Percentiles rank a stretch among this genome's conserved stretches.
phyloP scores from a whole-genome alignment of 2,329 filamentous ascomycete species.

The Epichloe elymi region DNA sequence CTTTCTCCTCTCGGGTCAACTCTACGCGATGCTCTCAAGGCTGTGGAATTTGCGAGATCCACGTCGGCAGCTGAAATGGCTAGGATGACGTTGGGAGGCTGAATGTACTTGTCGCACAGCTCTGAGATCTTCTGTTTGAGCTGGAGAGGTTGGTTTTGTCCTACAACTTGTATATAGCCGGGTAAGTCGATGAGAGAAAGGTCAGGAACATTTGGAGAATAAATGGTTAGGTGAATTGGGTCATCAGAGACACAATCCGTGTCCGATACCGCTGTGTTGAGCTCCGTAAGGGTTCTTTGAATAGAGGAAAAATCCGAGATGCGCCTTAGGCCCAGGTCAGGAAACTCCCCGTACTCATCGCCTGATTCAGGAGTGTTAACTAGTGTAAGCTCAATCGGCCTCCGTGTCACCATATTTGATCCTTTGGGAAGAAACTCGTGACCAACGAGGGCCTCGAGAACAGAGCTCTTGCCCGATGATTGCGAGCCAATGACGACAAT shows the following conservation, averaged over 20 bases:
- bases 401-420: constrained; percentile 94
- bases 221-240: constrained; percentile 89
- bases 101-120: constrained; percentile 96
- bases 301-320: constrained; percentile 87
- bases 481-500: constrained; percentile 99
- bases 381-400: constrained; percentile 90
- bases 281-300: constrained; percentile 83
- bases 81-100: constrained; percentile 87
- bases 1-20: constrained; percentile 90
- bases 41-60: constrained; percentile 91
- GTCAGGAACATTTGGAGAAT: constrained; percentile 90
- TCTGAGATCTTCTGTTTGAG: constrained; percentile 93
- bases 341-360: constrained; percentile 91
- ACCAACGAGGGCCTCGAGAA: constrained; percentile 90
- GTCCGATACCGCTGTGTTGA: constrained; percentile 86
- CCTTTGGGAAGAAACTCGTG: constrained; percentile 97
- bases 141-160: constrained; percentile 77
- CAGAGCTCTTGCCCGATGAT: constrained; percentile 95
- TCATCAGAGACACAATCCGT: constrained; percentile 90
- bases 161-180: constrained; percentile 92
- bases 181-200: constrained; percentile 92
- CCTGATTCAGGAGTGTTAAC: constrained; percentile 84
- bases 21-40: constrained; percentile 73
- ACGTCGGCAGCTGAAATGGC: constrained; percentile 97
- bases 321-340: constrained; percentile 76